phyloP scores from a whole-genome alignment of 176 grass and related monocot genomes.

The Paspalum notatum region DNA sequence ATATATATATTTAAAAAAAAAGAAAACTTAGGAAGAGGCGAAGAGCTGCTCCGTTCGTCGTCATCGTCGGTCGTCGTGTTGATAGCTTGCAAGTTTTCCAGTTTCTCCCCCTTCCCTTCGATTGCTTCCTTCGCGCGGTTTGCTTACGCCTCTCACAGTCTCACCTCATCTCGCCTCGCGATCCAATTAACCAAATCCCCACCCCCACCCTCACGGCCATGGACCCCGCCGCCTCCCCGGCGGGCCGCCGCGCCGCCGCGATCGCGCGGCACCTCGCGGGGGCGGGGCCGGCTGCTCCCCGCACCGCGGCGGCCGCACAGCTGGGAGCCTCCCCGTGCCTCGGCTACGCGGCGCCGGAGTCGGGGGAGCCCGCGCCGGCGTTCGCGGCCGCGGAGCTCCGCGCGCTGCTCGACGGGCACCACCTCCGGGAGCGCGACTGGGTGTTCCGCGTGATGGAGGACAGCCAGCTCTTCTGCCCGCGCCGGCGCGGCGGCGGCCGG shows the following conservation, averaged over 20 bases:
- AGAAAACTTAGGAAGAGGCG: no score
- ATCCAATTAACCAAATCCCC: no score
- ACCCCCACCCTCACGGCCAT: background rate
- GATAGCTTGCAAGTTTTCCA: no score
- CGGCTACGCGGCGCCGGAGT: conserved; percentile 59
- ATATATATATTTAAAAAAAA: no score
- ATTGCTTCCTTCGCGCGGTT: no score
- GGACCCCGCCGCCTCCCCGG: conserved; percentile 3
- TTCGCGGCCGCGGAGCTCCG: conserved; percentile 56
- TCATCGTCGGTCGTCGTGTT: no score
- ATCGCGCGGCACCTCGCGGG: conserved; percentile 49
- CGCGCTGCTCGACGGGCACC: conserved; percentile 63
- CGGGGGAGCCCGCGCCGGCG: conserved; percentile 39
- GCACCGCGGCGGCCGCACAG: background rate
- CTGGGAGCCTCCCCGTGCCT: conserved; percentile 36
- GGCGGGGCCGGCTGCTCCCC: background rate
- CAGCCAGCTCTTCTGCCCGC: conserved; percentile 66
- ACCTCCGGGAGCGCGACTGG: conserved; percentile 64
- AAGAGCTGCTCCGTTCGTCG: no score
- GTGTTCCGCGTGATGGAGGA: conserved; percentile 69
- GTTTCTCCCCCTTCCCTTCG: no score
- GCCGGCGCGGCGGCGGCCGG: background rate
- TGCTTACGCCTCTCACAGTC: no score
- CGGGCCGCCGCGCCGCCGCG: conserved; percentile 40
- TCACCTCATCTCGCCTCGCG: no score